Evolutionary conservation across 768 basidiomycete species (phyloP).

Genomic region (Pisolithus orientalis): DNA sequence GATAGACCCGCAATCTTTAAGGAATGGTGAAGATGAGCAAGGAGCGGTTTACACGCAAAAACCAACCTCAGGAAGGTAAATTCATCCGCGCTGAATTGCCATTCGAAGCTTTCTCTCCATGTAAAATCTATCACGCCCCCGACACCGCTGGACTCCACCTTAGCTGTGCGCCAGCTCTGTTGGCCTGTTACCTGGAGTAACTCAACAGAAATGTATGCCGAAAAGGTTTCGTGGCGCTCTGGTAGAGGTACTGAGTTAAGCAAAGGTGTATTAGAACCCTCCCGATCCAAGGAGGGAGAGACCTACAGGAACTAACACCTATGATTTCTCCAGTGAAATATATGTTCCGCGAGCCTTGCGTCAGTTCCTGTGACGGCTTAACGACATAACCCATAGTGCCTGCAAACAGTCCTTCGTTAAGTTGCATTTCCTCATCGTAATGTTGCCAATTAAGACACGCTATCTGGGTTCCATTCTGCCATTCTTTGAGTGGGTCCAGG

Average conservation of each 20-base stretch:
- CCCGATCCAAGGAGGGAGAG: neutral
- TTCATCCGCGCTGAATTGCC: conserved; percentile 45
- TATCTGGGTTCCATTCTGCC: conserved; percentile 54
- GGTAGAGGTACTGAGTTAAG: conserved; percentile 38
- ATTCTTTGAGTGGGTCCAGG: conserved; percentile 44
- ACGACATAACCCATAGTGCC: conserved; percentile 51
- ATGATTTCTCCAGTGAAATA: conserved; percentile 31
- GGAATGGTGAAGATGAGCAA: neutral
- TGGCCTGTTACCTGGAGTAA: conserved; percentile 36
- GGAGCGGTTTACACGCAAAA: neutral
- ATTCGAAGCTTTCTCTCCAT: conserved; percentile 41
- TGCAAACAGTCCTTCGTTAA: conserved; percentile 59
- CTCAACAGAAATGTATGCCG: conserved; percentile 40
- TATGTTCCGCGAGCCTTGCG: conserved; percentile 10
- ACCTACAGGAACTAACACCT: conserved; percentile 42
- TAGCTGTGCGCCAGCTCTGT: conserved; percentile 39
- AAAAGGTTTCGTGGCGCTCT: conserved; percentile 32
- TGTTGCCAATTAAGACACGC: conserved; percentile 58
- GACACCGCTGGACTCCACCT: conserved; percentile 30
- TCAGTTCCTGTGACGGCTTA: conserved; percentile 35
- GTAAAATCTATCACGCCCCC: conserved; percentile 33
- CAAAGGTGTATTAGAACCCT: neutral
- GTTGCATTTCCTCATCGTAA: conserved; percentile 51
- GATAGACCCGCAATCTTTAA: conserved; percentile 6
- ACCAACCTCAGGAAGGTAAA: conserved; percentile 48